These are phyloP conservation scores for Noccaea bulbosa DNA, from an alignment of 345 rosid species.

Conservation along the genomic window DNA sequence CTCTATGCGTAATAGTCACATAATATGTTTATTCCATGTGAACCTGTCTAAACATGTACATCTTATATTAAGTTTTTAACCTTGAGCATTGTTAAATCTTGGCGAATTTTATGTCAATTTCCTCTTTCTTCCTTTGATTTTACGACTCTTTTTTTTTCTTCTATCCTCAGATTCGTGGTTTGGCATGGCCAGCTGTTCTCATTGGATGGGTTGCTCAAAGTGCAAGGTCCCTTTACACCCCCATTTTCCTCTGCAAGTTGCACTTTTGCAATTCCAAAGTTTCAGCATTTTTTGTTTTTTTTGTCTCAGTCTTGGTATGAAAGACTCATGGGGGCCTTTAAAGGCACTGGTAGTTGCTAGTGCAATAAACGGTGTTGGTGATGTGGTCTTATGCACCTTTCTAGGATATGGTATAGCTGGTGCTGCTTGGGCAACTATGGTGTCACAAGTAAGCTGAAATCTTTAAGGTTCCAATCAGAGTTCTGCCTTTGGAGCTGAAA, in stretches of 20 bases:
- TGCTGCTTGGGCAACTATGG: conserved; percentile 98
- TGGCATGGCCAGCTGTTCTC: conserved; percentile 93
- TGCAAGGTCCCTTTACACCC: conserved; percentile 68
- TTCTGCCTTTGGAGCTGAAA: too few relatives aligned
- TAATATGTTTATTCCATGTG: conserved; percentile 14
- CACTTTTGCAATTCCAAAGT: conserved; percentile 4
- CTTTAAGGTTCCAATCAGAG: conserved; percentile 5
- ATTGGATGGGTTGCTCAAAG: conserved; percentile 95
- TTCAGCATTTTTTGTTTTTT: background rate
- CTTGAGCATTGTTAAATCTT: background rate
- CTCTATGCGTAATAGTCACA: conserved; percentile 8
- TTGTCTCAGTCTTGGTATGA: conserved; percentile 85
- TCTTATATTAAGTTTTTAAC: background rate
- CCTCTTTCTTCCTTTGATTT: conserved; percentile 13
- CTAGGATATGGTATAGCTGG: conserved; percentile 89
- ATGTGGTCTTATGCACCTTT: conserved; percentile 70
- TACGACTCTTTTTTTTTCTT: background rate
- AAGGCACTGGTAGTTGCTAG: conserved; percentile 84
- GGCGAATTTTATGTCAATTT: background rate
- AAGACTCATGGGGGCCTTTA: conserved; percentile 97
- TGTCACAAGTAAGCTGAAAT: conserved; percentile 68
- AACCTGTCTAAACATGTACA: background rate
- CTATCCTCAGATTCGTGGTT: conserved; percentile 70
- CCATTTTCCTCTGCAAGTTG: conserved; percentile 6
- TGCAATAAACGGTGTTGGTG: conserved; percentile 75